Evolutionary conservation across 2,329 filamentous ascomycete species (phyloP).

Genomic region (Ceratocystis variospora): DNA sequence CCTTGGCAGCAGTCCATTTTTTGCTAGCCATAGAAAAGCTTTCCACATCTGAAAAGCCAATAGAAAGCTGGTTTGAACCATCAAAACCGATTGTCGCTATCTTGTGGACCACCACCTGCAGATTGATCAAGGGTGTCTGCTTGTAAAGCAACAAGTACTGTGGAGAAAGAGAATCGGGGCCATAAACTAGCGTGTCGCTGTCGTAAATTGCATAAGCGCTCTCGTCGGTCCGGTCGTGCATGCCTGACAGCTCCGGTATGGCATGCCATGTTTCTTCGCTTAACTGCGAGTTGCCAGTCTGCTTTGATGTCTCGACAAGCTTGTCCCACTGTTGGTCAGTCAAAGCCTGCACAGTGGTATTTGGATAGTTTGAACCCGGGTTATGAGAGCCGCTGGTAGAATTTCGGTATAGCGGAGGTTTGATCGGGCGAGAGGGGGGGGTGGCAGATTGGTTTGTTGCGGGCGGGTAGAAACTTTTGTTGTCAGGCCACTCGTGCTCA

Average conservation of each 20-base stretch:
- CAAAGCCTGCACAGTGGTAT: background rate
- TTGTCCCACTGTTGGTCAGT: slow-evolving; percentile 5
- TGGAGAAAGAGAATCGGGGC: background rate
- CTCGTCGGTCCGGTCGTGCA: background rate
- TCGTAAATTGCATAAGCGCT: background rate
- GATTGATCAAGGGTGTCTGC: background rate
- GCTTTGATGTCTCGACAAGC: background rate
- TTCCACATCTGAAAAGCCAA: background rate
- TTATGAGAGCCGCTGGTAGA: background rate
- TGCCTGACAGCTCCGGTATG: background rate
- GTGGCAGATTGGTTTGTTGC: background rate
- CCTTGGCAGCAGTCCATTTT: slow-evolving; percentile 1
- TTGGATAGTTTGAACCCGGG: background rate
- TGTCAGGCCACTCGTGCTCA: background rate
- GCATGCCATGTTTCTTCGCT: background rate
- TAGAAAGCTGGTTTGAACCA: background rate
- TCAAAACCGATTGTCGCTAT: background rate
- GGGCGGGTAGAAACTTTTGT: background rate
- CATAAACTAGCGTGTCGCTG: slow-evolving; percentile 1
- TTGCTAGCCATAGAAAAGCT: background rate
- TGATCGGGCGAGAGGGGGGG: background rate
- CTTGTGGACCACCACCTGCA: background rate
- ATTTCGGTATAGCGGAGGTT: background rate
- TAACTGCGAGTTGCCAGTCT: background rate
- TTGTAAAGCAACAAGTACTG: slow-evolving; percentile 1